Percentiles rank a stretch among this genome's conserved stretches.
phyloP scores from a whole-genome alignment of 352 stramenopile species.

The Globisporangium carolinianum region DNA sequence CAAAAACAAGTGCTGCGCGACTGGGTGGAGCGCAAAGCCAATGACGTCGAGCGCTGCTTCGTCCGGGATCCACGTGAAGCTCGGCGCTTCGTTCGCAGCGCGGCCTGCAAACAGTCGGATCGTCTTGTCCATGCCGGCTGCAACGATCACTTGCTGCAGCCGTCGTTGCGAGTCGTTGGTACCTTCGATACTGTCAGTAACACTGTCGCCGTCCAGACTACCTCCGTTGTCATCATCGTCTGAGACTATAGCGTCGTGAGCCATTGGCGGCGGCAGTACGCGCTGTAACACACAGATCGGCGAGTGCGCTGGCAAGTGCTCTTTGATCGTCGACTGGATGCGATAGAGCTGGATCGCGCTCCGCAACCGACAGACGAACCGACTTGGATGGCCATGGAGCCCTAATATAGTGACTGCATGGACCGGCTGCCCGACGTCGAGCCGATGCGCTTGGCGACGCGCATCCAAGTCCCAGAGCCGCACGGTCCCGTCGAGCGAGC shows the following conservation, averaged over 20 bases:
- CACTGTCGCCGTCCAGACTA: slow-evolving; percentile 11
- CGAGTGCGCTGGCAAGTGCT: slow-evolving; percentile 49
- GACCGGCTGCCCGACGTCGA: slow-evolving; percentile 42
- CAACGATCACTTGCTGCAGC: slow-evolving; percentile 39
- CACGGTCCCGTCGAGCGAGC: slow-evolving; percentile 60
- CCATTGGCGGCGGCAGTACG: slow-evolving; percentile 23
- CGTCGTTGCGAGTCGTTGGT: slow-evolving; percentile 3
- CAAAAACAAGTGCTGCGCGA: slow-evolving; percentile 42
- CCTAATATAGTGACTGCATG: too few relatives aligned
- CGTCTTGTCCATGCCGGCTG: slow-evolving; percentile 59
- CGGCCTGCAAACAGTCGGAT: slow-evolving; percentile 51
- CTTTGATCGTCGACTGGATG: slow-evolving; percentile 66
- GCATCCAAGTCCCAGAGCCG: slow-evolving; percentile 65
- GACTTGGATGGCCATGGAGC: too few relatives aligned
- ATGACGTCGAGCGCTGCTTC: slow-evolving; percentile 52
- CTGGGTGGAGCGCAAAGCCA: slow-evolving; percentile 49
- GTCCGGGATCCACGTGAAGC: slow-evolving; percentile 68
- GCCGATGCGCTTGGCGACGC: slow-evolving; percentile 48
- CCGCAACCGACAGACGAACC: slow-evolving; percentile 57
- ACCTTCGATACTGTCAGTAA: slow-evolving; percentile 14
- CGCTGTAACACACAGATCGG: slow-evolving; percentile 53
- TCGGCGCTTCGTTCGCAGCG: slow-evolving; percentile 39
- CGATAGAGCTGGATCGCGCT: slow-evolving; percentile 45
- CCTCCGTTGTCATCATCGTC: background rate
- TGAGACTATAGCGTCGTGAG: too few relatives aligned